Base-by-base conservation (phyloP, 2,329 filamentous ascomycete genomes). In the Exophiala dermatitidis region DNA sequence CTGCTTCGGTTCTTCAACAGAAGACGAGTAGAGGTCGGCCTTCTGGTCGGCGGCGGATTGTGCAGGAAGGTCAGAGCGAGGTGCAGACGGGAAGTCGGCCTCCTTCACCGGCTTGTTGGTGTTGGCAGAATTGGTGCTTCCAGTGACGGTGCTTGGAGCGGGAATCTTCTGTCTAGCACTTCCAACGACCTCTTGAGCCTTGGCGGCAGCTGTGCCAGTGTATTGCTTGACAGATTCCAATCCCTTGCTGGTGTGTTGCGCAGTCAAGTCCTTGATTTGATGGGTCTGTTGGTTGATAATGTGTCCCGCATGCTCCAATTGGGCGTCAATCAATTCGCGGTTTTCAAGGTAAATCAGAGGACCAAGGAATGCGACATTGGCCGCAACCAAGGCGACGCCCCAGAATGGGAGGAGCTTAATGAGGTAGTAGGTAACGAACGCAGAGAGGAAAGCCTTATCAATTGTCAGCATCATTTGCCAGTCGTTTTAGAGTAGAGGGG, bases 361-460 rank as follows among this genome's bases (percentile, higher is more conserved):
- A 40, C 72, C 76, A 51, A 84, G 71, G 72, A 81, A 85, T 64
- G 78, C 69, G 59, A 77, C 67, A 52, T 74, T 72, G 55, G 78
- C 79, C 50, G 71, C 74, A 64, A 84, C 73, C 59, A 84, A 70
- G 50, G 77, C 70, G 60, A 85, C 71, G 31, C 80, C 81, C 82
- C 82, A 85, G 61, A 82, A 70, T n/a, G 82, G 82, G 59, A 83
- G 71, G 64, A 82, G 74, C 69, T 82, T 83, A 72, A 84, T 80
- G 62, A 84, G 72, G 74, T 77, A 83, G 74, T 84, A 85, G 60
- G 77, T 75, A 58, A 77, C 65, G 65, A 84, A 74, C 34, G 81
- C 73, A 31, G 80, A 73, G 57, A 74, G 64, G 72, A 84, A 84
- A 48, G 79, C 78, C 80, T 83, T 6, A 10, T 58, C 4, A 12